Evolutionary conservation across 805 yeast genomes (phyloP).

Genomic region (Candida manassasensis): DNA sequence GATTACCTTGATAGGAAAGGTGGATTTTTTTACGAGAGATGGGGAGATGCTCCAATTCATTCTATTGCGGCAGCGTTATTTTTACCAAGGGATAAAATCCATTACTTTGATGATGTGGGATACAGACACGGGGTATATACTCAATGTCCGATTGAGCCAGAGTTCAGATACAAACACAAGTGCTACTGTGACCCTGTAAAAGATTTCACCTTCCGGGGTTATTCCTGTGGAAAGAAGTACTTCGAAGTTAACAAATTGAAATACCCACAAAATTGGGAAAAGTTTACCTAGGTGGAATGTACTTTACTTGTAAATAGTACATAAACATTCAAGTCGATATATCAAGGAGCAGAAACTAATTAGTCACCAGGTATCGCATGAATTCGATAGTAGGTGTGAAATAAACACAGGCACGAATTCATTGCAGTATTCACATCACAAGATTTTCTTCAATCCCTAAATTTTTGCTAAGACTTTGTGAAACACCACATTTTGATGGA

Average conservation of each 20-base stretch:
- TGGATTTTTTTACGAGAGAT: slow-evolving; percentile 89
- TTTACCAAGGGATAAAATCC: slow-evolving; percentile 63
- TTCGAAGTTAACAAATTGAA: slow-evolving; percentile 49
- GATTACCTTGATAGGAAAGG: slow-evolving; percentile 73
- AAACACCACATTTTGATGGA: too few species aligned
- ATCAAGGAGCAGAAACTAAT: too few species aligned
- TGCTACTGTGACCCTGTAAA: slow-evolving; percentile 73
- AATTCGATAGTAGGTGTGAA: too few species aligned
- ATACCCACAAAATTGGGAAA: slow-evolving; percentile 71
- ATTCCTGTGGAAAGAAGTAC: slow-evolving; percentile 66
- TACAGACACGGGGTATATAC: slow-evolving; percentile 78
- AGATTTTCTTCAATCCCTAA: too few species aligned
- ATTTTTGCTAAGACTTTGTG: too few species aligned
- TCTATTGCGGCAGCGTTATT: slow-evolving; percentile 82
- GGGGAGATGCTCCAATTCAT: slow-evolving; percentile 96
- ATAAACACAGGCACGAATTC: too few species aligned
- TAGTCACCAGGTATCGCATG: neutral
- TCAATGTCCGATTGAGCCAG: slow-evolving; percentile 69
- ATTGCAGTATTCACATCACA: too few species aligned
- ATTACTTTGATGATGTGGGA: slow-evolving; percentile 79
- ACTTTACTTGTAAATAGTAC: slow-evolving; percentile 1
- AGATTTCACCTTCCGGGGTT: slow-evolving; percentile 66
- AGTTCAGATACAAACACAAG: slow-evolving; percentile 48
- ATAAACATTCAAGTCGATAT: neutral
- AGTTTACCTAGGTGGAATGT: slow-evolving; percentile 31